phyloP scores from a whole-genome alignment of 2,329 filamentous ascomycete species.

The Xylogone sp. region DNA sequence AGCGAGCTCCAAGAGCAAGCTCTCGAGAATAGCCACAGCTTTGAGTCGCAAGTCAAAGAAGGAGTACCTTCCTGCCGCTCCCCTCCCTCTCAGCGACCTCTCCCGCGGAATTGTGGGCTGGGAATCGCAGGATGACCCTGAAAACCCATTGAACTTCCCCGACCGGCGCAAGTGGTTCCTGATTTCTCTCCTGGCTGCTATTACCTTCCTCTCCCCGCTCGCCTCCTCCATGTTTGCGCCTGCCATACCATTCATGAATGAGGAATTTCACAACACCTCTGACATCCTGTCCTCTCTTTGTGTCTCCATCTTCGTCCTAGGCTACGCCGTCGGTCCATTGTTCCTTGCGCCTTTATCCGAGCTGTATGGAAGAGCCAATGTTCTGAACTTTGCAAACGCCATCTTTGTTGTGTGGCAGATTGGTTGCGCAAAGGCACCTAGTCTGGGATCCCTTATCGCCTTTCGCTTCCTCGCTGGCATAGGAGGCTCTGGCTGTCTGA shows the following conservation, averaged over 20 bases:
- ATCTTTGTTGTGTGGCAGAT: slow-evolving; percentile 62
- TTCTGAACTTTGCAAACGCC: slow-evolving; percentile 54
- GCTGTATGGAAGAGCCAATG: slow-evolving; percentile 56
- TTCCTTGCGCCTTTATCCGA: slow-evolving; percentile 57
- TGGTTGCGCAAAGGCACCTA: slow-evolving; percentile 58
- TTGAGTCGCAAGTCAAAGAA: slow-evolving; percentile 20
- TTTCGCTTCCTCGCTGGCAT: slow-evolving; percentile 47
- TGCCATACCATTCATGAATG: slow-evolving; percentile 27
- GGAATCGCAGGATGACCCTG: slow-evolving; percentile 54
- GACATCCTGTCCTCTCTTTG: slow-evolving; percentile 16
- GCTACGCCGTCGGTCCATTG: slow-evolving; percentile 55
- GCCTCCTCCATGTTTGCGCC: slow-evolving; percentile 43
- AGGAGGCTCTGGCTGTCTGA: slow-evolving; percentile 41
- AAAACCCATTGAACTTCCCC: slow-evolving; percentile 52
- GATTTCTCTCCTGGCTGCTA: slow-evolving; percentile 26
- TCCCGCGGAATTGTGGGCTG: slow-evolving; percentile 53
- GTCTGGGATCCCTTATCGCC: slow-evolving; percentile 36
- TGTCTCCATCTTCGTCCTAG: slow-evolving; percentile 52
- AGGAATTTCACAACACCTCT: slow-evolving; percentile 18
- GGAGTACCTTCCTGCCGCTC: slow-evolving; percentile 12
- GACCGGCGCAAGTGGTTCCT: slow-evolving; percentile 25
- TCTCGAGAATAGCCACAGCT: slow-evolving; percentile 20
- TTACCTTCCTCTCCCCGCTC: slow-evolving; percentile 28
- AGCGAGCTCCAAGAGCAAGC: slow-evolving; percentile 14
- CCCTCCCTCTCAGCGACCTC: slow-evolving; percentile 46